phyloP scores from a whole-genome alignment of 2,329 filamentous ascomycete species.

The Thermothelomyces thermophilus region DNA sequence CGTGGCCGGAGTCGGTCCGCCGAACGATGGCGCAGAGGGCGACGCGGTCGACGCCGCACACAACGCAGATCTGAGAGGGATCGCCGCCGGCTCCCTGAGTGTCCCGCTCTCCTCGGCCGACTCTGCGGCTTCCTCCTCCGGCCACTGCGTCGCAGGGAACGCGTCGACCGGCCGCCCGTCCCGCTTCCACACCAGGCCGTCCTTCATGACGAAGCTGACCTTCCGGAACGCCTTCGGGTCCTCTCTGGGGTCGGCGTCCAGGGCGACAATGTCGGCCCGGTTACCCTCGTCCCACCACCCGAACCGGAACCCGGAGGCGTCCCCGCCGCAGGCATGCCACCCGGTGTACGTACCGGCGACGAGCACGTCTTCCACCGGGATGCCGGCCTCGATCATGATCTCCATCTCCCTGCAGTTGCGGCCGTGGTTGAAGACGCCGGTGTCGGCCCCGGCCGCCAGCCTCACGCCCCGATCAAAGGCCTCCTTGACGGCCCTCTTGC shows the following conservation, averaged over 20 bases:
- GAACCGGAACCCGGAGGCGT: slow-evolving; percentile 45
- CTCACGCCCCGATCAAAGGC: slow-evolving; percentile 43
- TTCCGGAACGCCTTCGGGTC: slow-evolving; percentile 38
- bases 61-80: background rate
- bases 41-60: background rate
- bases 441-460: slow-evolving; percentile 48
- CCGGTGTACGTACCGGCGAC: slow-evolving; percentile 45
- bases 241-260: slow-evolving; percentile 38
- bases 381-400: slow-evolving; percentile 44
- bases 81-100: background rate
- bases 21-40: background rate
- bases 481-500: slow-evolving; percentile 36
- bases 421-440: slow-evolving; percentile 47
- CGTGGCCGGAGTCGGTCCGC: background rate
- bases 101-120: background rate
- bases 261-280: slow-evolving; percentile 45
- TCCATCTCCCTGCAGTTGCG: slow-evolving; percentile 48
- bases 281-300: slow-evolving; percentile 44
- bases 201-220: slow-evolving; percentile 52
- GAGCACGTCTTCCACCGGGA: slow-evolving; percentile 44
- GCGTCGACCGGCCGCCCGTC: slow-evolving; percentile 26
- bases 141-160: slow-evolving; percentile 17
- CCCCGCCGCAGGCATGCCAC: slow-evolving; percentile 49
- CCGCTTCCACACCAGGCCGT: slow-evolving; percentile 40
- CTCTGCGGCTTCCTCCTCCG: slow-evolving; percentile 4